Evolutionary conservation across 768 basidiomycete genomes (phyloP).

Genomic region (Termitomyces sp.): DNA sequence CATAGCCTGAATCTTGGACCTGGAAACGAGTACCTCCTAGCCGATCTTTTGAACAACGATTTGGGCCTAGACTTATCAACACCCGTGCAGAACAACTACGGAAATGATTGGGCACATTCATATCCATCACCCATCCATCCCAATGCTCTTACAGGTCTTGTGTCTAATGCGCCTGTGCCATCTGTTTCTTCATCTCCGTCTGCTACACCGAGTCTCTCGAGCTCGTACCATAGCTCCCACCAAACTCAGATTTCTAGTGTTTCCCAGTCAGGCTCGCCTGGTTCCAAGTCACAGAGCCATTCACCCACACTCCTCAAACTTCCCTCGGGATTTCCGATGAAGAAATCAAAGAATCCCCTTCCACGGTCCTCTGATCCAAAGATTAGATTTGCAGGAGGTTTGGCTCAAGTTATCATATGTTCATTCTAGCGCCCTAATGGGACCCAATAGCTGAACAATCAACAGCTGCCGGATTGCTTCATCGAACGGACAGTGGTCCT

Average conservation of each 20-base stretch:
- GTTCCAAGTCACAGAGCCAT: conserved; percentile 25
- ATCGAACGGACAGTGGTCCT: conserved; percentile 9
- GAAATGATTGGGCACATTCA: conserved; percentile 46
- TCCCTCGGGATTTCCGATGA: conserved; percentile 18
- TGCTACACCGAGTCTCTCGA: conserved; percentile 33
- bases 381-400: conserved; percentile 14
- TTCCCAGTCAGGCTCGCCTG: conserved; percentile 17
- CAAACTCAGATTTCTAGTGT: conserved; percentile 13
- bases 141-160: conserved; percentile 52
- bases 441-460: conserved; percentile 6
- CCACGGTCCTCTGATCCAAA: conserved; percentile 24
- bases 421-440: not conserved
- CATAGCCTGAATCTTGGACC: conserved; percentile 23
- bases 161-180: conserved; percentile 52
- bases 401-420: conserved; percentile 12
- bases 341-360: conserved; percentile 22
- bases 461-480: conserved; percentile 5
- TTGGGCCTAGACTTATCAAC: conserved; percentile 7
- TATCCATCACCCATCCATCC: conserved; percentile 63
- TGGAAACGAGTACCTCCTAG: conserved; percentile 11
- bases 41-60: conserved; percentile 10
- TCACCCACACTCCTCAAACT: conserved; percentile 16
- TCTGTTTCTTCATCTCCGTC: conserved; percentile 24
- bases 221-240: conserved; percentile 22
- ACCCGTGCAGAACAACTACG: conserved; percentile 17